Evolutionary conservation across 148 eudicot species (phyloP).

Genomic region (Heliosperma pusillum): DNA sequence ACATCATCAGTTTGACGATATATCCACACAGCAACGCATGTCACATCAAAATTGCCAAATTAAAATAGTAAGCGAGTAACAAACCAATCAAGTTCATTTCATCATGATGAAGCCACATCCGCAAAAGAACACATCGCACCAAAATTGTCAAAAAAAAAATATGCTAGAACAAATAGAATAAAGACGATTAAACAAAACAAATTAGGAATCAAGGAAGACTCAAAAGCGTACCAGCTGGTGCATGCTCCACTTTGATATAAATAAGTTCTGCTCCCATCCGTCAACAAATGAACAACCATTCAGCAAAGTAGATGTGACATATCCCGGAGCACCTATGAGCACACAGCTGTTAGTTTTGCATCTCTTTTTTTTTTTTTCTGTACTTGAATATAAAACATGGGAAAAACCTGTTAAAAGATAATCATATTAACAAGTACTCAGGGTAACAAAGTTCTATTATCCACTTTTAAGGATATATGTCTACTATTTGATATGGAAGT

Average conservation of each 20-base stretch:
- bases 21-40: background rate
- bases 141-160: background rate
- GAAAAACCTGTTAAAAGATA: background rate
- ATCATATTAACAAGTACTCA: background rate
- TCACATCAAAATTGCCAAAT: background rate
- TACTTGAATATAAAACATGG: conserved; percentile 1
- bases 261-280: conserved; percentile 96
- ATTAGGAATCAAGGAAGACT: background rate
- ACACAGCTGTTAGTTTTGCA: conserved; percentile 7
- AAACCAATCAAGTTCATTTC: background rate
- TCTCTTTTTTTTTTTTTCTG: too few relatives aligned
- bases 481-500: background rate
- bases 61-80: background rate
- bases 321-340: conserved; percentile 94
- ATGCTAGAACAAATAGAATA: too few relatives aligned
- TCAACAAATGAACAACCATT: conserved; percentile 95
- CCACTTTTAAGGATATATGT: conserved; percentile 6
- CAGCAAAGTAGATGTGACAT: conserved; percentile 73
- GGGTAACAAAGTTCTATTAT: background rate
- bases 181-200: background rate
- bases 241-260: conserved; percentile 98
- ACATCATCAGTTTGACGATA: background rate
- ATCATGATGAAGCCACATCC: background rate
- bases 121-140: background rate
- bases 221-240: conserved; percentile 78